phyloP scores from a whole-genome alignment of 2,329 filamentous ascomycete species.

The Coniella vitis region DNA sequence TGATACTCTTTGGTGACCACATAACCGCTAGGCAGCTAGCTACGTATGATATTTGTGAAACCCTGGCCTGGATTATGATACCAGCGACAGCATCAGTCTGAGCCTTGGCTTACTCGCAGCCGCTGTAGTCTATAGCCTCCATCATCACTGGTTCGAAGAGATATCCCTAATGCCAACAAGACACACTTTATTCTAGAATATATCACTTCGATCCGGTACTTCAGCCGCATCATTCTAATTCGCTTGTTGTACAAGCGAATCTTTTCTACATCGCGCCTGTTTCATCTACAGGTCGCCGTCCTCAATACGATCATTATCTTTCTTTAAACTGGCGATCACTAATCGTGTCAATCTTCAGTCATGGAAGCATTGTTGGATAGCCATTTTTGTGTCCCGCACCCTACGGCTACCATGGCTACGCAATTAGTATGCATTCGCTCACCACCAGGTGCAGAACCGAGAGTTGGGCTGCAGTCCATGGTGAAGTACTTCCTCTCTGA shows the following conservation, averaged over 20 bases:
- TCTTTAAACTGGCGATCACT: slow-evolving; percentile 19
- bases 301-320: slow-evolving; percentile 15
- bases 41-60: no score
- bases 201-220: slow-evolving; percentile 24
- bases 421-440: no score
- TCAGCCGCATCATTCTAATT: slow-evolving; percentile 23
- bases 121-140: slow-evolving; percentile 4
- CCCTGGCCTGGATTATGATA: no score
- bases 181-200: slow-evolving; percentile 17
- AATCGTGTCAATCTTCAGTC: slow-evolving; percentile 19
- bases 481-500: no score
- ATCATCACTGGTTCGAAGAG: slow-evolving; percentile 6
- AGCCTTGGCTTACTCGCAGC: neutral
- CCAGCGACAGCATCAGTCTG: neutral
- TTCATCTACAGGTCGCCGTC: slow-evolving; percentile 20
- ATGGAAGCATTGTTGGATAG: no score
- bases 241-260: slow-evolving; percentile 27
- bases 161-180: slow-evolving; percentile 12
- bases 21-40: no score
- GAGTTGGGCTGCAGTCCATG: no score
- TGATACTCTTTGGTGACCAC: neutral
- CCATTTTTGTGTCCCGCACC: no score
- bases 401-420: no score
- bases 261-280: slow-evolving; percentile 21
- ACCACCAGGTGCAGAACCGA: no score